Evolutionary conservation across 139 green algal species (phyloP).

Genomic region (Eudorina sp.): DNA sequence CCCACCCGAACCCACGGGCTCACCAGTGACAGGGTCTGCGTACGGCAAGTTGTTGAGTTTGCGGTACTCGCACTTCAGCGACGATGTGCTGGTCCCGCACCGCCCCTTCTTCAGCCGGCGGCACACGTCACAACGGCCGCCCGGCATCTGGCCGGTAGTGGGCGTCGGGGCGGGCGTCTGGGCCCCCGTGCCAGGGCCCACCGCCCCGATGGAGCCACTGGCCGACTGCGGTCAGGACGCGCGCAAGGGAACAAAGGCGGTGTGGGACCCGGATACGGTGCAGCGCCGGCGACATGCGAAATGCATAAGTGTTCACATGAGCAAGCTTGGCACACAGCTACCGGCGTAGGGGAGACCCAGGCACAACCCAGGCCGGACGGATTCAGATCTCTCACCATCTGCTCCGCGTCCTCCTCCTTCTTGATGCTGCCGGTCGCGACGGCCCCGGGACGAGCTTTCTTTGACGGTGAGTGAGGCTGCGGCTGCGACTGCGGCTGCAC

Average conservation of each 20-base stretch:
- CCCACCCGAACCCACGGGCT: background rate
- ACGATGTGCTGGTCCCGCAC: conserved; percentile 44
- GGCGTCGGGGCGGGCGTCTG: background rate
- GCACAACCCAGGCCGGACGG: too few species aligned
- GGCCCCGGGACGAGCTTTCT: conserved; percentile 16
- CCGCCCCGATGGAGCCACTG: background rate
- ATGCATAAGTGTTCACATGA: too few species aligned
- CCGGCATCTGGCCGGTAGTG: background rate
- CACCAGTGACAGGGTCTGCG: conserved; percentile 30
- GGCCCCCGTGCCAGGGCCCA: background rate
- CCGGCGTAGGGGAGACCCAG: too few species aligned
- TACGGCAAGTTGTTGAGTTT: conserved; percentile 48
- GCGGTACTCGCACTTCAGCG: conserved; percentile 46
- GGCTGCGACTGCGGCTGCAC: too few species aligned
- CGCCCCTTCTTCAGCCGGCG: conserved; percentile 51
- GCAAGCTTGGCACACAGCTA: too few species aligned
- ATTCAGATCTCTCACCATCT: background rate
- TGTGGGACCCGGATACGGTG: too few species aligned
- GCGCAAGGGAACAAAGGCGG: too few species aligned
- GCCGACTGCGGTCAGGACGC: background rate
- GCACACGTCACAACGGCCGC: conserved; percentile 46
- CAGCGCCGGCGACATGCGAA: too few species aligned
- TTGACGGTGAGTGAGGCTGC: background rate
- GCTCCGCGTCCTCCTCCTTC: conserved; percentile 12
- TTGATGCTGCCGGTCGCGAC: background rate